These are phyloP conservation scores for Pneumocystis oryctolagi DNA, from an alignment of 1,139 yeast species.

Conservation along the genomic window DNA sequence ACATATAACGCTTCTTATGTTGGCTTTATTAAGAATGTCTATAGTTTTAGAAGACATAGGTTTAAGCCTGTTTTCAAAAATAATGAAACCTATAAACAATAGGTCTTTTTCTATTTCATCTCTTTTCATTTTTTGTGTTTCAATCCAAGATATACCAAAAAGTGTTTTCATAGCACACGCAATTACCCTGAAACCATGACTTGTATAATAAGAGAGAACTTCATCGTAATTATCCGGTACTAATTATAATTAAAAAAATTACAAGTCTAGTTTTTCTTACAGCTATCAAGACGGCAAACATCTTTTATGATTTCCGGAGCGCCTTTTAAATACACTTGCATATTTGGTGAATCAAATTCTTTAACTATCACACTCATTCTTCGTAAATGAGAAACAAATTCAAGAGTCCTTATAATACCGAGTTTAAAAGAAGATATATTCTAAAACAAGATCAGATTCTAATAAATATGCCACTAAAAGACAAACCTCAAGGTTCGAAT, in stretches of 20 bases:
- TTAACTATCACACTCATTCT: slow-evolving; percentile 76
- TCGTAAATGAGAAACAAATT: slow-evolving; percentile 68
- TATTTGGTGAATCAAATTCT: slow-evolving; percentile 21
- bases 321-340: slow-evolving; percentile 64
- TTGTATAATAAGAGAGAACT: slow-evolving; percentile 68
- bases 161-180: slow-evolving; percentile 69
- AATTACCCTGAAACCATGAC: slow-evolving; percentile 84
- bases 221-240: slow-evolving; percentile 65
- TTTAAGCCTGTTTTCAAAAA: slow-evolving; percentile 83
- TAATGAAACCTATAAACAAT: slow-evolving; percentile 69
- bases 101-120: slow-evolving; percentile 53
- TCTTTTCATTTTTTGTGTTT: slow-evolving; percentile 33
- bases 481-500: background rate
- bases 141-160: slow-evolving; percentile 30
- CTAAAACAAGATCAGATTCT: slow-evolving; percentile 7
- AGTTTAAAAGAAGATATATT: slow-evolving; percentile 22
- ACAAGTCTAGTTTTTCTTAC: background rate
- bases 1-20: slow-evolving; percentile 81
- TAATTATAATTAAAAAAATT: background rate
- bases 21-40: slow-evolving; percentile 43
- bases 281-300: slow-evolving; percentile 51
- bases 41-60: slow-evolving; percentile 50
- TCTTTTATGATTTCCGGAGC: slow-evolving; percentile 92
- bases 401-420: slow-evolving; percentile 57
- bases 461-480: background rate